Percentiles rank a stretch among this genome's conserved stretches.
These are phyloP conservation scores for Russula sp. DNA, from an alignment of 768 basidiomycete species.

Conservation along the genomic window DNA sequence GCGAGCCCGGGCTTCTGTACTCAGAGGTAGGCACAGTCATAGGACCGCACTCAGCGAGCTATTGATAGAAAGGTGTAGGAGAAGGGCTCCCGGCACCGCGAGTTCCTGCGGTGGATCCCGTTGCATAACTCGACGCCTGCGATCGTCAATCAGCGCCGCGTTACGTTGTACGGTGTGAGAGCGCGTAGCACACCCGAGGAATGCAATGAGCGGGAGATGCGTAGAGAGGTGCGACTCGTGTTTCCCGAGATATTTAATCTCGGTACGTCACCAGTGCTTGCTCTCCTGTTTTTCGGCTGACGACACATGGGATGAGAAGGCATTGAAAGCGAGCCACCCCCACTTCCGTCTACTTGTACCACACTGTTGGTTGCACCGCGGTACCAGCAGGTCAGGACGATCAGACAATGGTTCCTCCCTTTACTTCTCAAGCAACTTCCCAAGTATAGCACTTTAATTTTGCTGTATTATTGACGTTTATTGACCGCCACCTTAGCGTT, in stretches of 20 bases:
- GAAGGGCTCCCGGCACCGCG: conserved; percentile 55
- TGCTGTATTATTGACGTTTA: neutral
- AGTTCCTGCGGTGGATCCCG: conserved; percentile 68
- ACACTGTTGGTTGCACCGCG: conserved; percentile 51
- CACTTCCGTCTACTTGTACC: conserved; percentile 37
- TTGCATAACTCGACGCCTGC: conserved; percentile 54
- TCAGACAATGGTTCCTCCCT: conserved; percentile 73
- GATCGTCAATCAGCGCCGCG: conserved; percentile 60
- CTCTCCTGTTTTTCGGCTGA: neutral
- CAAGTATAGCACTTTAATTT: conserved; percentile 33
- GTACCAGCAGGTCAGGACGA: conserved; percentile 67
- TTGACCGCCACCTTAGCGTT: neutral
- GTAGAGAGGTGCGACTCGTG: conserved; percentile 57
- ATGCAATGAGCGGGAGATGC: conserved; percentile 59
- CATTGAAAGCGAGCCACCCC: neutral
- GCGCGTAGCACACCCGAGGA: conserved; percentile 70
- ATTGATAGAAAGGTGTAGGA: conserved; percentile 31
- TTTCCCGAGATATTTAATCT: conserved; percentile 57
- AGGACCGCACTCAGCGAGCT: neutral
- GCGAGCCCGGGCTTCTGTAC: conserved; percentile 55
- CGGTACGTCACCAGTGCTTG: neutral
- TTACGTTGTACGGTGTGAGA: conserved; percentile 62
- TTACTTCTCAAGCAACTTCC: conserved; percentile 49
- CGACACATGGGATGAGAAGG: neutral
- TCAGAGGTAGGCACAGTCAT: conserved; percentile 40